Evolutionary conservation across 768 basidiomycete genomes (phyloP).

Genomic region (Lanmaoa pseudosensibilis): DNA sequence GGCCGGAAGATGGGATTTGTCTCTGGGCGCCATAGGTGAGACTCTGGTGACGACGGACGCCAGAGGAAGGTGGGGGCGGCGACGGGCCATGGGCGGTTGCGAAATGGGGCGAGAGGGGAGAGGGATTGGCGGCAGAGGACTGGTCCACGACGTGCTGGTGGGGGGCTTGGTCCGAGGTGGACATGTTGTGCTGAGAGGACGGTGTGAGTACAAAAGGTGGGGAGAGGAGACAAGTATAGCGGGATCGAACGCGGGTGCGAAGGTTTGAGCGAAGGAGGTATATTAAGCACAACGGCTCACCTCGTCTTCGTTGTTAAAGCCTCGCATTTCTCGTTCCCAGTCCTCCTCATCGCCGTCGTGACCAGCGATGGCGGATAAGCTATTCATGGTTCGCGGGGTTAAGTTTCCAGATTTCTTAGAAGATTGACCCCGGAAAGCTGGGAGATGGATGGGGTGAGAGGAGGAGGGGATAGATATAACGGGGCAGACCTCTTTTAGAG

Average conservation of each 20-base stretch:
- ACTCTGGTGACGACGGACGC: conserved; percentile 78
- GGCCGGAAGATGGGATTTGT: conserved; percentile 48
- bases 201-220: conserved; percentile 12
- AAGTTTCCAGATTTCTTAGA: conserved; percentile 56
- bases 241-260: background rate
- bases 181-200: conserved; percentile 24
- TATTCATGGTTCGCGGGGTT: conserved; percentile 76
- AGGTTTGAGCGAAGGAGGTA: background rate
- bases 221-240: background rate
- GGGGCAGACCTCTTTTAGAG: conserved; percentile 66
- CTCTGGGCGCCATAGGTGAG: conserved; percentile 70
- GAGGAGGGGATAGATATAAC: background rate
- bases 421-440: conserved; percentile 53
- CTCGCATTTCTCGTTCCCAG: conserved; percentile 70
- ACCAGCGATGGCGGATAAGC: conserved; percentile 80
- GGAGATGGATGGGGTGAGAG: conserved; percentile 9
- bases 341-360: conserved; percentile 88
- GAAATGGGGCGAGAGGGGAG: conserved; percentile 68
- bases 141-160: conserved; percentile 55
- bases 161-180: conserved; percentile 30
- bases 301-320: conserved; percentile 64
- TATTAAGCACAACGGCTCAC: conserved; percentile 38
- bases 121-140: conserved; percentile 37
- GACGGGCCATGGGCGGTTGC: conserved; percentile 54
- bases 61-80: conserved; percentile 67